phyloP scores from a whole-genome alignment of 306 rosid genomes.

The Malus asiatica region DNA sequence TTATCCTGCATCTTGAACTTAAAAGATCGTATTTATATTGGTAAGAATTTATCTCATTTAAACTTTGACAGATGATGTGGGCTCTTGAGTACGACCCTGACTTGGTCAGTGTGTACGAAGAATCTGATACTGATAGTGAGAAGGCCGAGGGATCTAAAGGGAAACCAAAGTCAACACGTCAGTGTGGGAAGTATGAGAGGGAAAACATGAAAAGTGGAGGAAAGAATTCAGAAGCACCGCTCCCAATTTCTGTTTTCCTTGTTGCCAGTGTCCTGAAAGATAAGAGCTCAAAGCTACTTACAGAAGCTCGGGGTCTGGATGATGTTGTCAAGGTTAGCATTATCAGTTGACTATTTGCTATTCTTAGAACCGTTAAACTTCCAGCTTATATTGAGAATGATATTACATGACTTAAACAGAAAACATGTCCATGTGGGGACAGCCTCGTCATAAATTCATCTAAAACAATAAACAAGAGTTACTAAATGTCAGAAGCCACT shows the following conservation, averaged over 20 bases:
- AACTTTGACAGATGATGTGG: constrained; percentile 92
- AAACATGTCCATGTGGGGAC: not conserved
- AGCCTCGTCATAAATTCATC: not conserved
- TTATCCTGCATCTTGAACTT: not conserved
- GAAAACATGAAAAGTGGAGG: constrained; percentile 59
- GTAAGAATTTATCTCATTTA: not conserved
- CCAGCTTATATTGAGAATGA: not conserved
- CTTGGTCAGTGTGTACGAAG: constrained; percentile 61
- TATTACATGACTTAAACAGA: not conserved
- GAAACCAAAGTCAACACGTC: constrained; percentile 63
- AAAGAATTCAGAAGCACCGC: constrained; percentile 66
- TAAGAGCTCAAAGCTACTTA: constrained; percentile 69
- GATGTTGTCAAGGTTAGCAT: constrained; percentile 90
- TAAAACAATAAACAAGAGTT: not conserved
- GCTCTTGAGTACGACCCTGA: constrained; percentile 92
- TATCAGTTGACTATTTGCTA: constrained; percentile 5
- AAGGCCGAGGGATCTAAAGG: constrained; percentile 50
- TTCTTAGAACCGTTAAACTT: constrained; percentile 5
- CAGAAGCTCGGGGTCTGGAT: constrained; percentile 88
- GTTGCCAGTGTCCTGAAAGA: constrained; percentile 96
- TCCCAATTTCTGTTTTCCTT: constrained; percentile 89
- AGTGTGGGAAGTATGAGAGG: constrained; percentile 86
- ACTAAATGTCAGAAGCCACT: not conserved
- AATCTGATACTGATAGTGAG: constrained; percentile 34
- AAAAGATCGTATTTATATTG: not conserved